Conservation (phyloP, 192 early-diverging fungal genomes). For the Rhizophagus clarus region DNA sequence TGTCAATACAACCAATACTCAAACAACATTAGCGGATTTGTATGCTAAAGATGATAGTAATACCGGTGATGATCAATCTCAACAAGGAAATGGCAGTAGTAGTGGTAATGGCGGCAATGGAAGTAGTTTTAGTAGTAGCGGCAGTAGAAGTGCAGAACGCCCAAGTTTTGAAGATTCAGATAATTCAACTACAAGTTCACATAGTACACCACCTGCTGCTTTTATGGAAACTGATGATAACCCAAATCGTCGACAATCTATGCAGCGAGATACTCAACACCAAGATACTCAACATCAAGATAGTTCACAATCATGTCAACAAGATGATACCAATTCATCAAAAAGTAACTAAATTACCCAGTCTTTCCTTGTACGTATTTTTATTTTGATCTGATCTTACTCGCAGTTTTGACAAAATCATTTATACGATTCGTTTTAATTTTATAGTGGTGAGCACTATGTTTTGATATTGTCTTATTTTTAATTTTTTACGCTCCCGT, state of each 20-base stretch:
- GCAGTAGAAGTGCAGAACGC: neutral
- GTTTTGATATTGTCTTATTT: too few relatives aligned
- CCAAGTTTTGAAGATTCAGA: neutral
- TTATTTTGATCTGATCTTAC: too few relatives aligned
- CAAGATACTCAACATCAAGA: too few relatives aligned
- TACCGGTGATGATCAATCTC: neutral
- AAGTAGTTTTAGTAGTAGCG: too few relatives aligned
- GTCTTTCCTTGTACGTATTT: too few relatives aligned
- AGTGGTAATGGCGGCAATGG: neutral
- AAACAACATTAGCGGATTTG: neutral
- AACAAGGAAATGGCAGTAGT: neutral
- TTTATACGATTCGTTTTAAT: too few relatives aligned
- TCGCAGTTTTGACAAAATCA: too few relatives aligned
- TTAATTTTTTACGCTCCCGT: too few relatives aligned
- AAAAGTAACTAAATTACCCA: too few relatives aligned
- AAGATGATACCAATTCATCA: too few relatives aligned
- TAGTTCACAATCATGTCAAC: too few relatives aligned
- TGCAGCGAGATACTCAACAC: neutral
- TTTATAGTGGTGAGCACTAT: too few relatives aligned
- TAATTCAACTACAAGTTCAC: neutral
- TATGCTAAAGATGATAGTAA: neutral
- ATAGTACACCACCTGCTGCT: neutral
- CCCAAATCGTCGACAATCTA: neutral
- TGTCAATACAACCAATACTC: neutral
- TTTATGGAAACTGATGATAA: neutral